These are phyloP conservation scores for Fusarium denticulatum DNA, from an alignment of 2,329 filamentous ascomycete species.

Conservation along the genomic window DNA sequence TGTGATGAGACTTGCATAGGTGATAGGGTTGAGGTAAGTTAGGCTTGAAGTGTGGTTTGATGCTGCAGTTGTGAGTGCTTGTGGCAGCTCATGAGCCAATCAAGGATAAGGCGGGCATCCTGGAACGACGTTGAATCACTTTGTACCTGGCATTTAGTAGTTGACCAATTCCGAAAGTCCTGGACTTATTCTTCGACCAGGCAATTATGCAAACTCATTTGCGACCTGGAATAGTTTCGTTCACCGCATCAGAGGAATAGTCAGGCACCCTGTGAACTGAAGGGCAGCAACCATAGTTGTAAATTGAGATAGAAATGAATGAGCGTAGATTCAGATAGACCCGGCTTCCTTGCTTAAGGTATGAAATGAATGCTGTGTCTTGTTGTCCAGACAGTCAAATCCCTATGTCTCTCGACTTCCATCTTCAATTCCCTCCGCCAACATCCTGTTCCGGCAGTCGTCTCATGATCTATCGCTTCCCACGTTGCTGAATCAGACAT, in stretches of 20 bases:
- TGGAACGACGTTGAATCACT: not conserved
- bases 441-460: not conserved
- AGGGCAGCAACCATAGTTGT: not conserved
- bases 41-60: constrained; percentile 5
- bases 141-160: not conserved
- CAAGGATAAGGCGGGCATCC: constrained; percentile 4
- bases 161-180: not conserved
- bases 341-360: not conserved
- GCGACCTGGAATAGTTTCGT: not conserved
- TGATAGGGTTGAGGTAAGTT: not conserved
- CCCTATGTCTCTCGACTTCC: not conserved
- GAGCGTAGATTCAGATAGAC: not conserved
- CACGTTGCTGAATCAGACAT: not conserved
- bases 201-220: not conserved
- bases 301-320: not conserved
- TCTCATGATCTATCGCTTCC: not conserved
- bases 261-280: not conserved
- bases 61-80: constrained; percentile 6
- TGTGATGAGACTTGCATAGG: constrained; percentile 29
- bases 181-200: not conserved
- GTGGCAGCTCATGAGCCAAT: constrained; percentile 13
- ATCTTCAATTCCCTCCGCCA: not conserved
- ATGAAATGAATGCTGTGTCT: not conserved
- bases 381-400: not conserved
- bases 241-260: not conserved